Base-by-base conservation (phyloP, 306 rosid genomes). In the Inga laurina region DNA sequence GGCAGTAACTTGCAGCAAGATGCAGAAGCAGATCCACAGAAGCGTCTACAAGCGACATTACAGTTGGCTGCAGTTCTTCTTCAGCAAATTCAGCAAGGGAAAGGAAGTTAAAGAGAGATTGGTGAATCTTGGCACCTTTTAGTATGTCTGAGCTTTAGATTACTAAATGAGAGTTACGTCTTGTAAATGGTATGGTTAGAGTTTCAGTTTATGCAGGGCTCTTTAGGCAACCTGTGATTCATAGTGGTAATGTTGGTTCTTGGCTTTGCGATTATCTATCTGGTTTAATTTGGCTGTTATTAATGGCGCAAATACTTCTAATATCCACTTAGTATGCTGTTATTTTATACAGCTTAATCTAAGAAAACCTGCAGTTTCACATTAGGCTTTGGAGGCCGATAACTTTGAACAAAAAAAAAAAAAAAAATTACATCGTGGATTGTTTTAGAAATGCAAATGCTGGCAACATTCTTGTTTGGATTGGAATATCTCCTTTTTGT, bases 1-100 rank as follows among this genome's bases (percentile, higher is more conserved):
- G 74, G 77, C 49, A 74, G 74, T 62, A 62, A 62, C 76, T 22
- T 83, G 62, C 91, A 82, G 82, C 92, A 86, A 67, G 95, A 88
- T 22, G 80, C 91, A 19, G 98, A 92, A 46, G 82, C 90, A 3
- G 99, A 92, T 92, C 93, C 97, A 1, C 97, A 95, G 89, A 90
- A 91, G 74, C 97, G 97, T 52, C 83, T 96, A 37, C 98, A 96
- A 85, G 99, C 99, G 18, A 96, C 99, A 2, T 86, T 96, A 54
- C 97, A 92, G 88, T 89, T 96, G 48, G 99, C 99, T 10, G 95
- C 99, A 66, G 94, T 90, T 83, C 97, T 96, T 88, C 98, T 96
- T 81, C 94, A 92, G 87, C 97, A 94, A 88, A 91, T 94, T 84
- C 99, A 94, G 80, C 95, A 94, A 85, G 97, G 95, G 65, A 92